Evolutionary conservation across 495 filamentous ascomycete species (phyloP).

Genomic region (Thermothielavioides terrestris): DNA sequence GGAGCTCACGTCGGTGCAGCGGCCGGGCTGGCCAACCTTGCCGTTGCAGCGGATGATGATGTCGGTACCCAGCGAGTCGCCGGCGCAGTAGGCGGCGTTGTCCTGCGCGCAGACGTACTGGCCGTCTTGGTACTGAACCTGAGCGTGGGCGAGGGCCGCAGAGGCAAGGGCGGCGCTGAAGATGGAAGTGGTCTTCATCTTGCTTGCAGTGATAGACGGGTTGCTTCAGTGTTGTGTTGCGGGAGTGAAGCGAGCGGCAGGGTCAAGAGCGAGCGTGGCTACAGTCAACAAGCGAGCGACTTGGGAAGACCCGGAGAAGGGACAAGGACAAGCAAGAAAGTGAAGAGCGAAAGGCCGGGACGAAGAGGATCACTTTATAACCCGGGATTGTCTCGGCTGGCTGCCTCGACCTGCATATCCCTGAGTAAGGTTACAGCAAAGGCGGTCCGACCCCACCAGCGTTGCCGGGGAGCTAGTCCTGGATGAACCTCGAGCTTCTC

Average conservation of each 20-base stretch:
- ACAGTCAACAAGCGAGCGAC: background rate
- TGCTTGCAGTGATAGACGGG: background rate
- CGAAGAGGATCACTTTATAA: background rate
- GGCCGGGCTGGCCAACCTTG: conserved; percentile 13
- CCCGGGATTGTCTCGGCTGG: background rate
- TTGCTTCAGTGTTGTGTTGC: background rate
- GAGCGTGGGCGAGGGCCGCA: conserved; percentile 23
- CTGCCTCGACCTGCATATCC: conserved; percentile 1
- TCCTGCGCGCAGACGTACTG: conserved; percentile 14
- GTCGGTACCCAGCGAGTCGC: conserved; percentile 21
- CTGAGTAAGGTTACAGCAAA: background rate
- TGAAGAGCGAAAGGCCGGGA: background rate
- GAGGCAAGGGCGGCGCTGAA: conserved; percentile 16
- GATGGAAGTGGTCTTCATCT: conserved; percentile 25
- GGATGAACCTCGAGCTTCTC: no score
- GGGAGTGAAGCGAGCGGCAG: background rate
- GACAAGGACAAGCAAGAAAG: background rate
- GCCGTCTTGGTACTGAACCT: conserved; percentile 14
- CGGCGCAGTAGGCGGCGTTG: conserved; percentile 25
- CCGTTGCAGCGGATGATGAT: conserved; percentile 30
- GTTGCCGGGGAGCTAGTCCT: background rate
- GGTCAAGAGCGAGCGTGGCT: background rate
- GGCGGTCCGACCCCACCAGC: background rate
- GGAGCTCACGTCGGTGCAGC: conserved; percentile 20
- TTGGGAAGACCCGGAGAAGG: background rate